Evolutionary conservation across 768 basidiomycete species (phyloP).

Genomic region (Kwoniella dejecticola): DNA sequence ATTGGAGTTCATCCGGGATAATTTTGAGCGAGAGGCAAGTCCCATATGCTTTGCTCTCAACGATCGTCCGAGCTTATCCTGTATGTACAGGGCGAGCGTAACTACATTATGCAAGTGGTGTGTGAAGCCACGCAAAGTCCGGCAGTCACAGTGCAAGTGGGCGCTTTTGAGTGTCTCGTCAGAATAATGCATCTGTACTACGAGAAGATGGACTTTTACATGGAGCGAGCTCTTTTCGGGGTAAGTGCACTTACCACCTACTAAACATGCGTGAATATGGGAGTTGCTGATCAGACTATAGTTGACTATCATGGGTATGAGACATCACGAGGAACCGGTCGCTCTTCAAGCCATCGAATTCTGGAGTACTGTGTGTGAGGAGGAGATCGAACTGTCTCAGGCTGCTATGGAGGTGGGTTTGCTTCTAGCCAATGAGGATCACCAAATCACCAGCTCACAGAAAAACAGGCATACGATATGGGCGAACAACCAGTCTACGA

Average conservation of each 20-base stretch:
- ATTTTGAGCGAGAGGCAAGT: slow-evolving; percentile 93
- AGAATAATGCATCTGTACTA: slow-evolving; percentile 98
- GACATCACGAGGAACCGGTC: slow-evolving; percentile 83
- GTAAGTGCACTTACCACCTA: too few species aligned
- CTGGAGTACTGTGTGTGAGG: slow-evolving; percentile 98
- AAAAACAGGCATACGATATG: slow-evolving; percentile 91
- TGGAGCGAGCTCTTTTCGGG: slow-evolving; percentile 99
- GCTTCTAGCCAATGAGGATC: too few species aligned
- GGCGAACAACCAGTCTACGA: slow-evolving; percentile 73
- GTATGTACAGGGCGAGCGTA: slow-evolving; percentile 80
- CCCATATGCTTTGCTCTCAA: background rate
- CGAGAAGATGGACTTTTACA: slow-evolving; percentile 98
- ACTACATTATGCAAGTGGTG: slow-evolving; percentile 99
- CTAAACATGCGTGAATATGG: too few species aligned
- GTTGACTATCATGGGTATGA: slow-evolving; percentile 96
- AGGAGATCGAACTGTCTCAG: slow-evolving; percentile 87
- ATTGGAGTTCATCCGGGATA: slow-evolving; percentile 94
- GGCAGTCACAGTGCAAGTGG: slow-evolving; percentile 82
- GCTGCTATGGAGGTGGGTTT: slow-evolving; percentile 81
- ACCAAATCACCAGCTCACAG: too few species aligned
- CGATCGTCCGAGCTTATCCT: slow-evolving; percentile 6
- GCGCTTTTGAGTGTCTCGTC: slow-evolving; percentile 91
- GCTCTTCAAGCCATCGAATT: slow-evolving; percentile 97
- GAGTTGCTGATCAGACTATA: too few species aligned
- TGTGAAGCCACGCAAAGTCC: slow-evolving; percentile 95